A percentile compares a stretch with the other conserved stretches of the same genome.
Conservation (phyloP, 441 rosid species). For the Flueggea neowawraea region DNA sequence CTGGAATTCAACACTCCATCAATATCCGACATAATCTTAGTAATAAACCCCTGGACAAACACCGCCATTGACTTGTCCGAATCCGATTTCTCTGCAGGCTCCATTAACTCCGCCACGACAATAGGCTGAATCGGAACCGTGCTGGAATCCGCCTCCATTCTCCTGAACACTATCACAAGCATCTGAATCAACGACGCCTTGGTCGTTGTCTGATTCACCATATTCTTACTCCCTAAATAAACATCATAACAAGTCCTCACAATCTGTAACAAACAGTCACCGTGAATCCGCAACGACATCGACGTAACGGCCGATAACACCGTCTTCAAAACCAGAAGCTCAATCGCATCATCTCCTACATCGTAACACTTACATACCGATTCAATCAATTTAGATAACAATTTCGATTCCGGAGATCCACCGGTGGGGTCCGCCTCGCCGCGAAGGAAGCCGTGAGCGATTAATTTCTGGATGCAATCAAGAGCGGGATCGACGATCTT, state of each 20-base stretch:
- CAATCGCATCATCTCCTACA: conserved; percentile 79
- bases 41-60: conserved; percentile 97
- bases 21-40: conserved; percentile 91
- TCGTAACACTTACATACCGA: conserved; percentile 87
- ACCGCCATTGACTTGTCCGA: conserved; percentile 83
- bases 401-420: conserved; percentile 52
- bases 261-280: conserved; percentile 81
- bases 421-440: conserved; percentile 92
- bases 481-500: conserved; percentile 94
- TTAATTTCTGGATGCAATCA: conserved; percentile 85
- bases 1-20: conserved; percentile 79
- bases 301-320: conserved; percentile 90
- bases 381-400: conserved; percentile 65
- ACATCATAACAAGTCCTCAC: conserved; percentile 96
- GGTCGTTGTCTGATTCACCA: conserved; percentile 90
- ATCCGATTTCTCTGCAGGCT: conserved; percentile 84
- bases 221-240: conserved; percentile 85
- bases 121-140: conserved; percentile 96
- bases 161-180: conserved; percentile 89
- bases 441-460: conserved; percentile 87
- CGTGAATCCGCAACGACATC: conserved; percentile 80
- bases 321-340: conserved; percentile 69
- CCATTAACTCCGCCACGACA: conserved; percentile 95
- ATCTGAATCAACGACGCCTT: conserved; percentile 97
- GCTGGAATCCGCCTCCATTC: conserved; percentile 99